Evolutionary conservation across 2,329 filamentous ascomycete species (phyloP).

Genomic region (Stachybotrys chlorohalonatus): DNA sequence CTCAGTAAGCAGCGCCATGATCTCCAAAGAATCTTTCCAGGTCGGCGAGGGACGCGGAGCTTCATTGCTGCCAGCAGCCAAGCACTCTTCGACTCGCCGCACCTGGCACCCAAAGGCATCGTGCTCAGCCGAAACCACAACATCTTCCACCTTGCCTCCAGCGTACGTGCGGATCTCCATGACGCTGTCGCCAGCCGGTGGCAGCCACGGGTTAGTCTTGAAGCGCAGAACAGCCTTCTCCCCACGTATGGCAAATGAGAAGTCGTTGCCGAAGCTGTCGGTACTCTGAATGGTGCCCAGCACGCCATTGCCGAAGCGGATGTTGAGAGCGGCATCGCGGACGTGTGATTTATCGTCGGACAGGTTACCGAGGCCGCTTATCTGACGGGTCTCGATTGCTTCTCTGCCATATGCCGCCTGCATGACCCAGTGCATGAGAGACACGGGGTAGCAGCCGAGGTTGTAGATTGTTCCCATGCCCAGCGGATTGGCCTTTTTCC

Average conservation of each 20-base stretch:
- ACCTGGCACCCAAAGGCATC: slow-evolving; percentile 16
- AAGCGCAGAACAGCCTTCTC: slow-evolving; percentile 13
- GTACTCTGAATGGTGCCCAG: slow-evolving; percentile 16
- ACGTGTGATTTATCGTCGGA: slow-evolving; percentile 10
- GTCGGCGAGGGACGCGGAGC: slow-evolving; percentile 12
- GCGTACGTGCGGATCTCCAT: slow-evolving; percentile 13
- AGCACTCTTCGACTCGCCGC: slow-evolving; percentile 12
- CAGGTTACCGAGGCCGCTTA: slow-evolving; percentile 12
- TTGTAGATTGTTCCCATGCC: slow-evolving; percentile 20
- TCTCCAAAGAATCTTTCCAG: slow-evolving; percentile 14
- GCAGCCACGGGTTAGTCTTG: slow-evolving; percentile 18
- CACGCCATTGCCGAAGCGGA: slow-evolving; percentile 12
- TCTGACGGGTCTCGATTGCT: slow-evolving; percentile 8
- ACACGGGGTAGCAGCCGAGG: slow-evolving; percentile 17
- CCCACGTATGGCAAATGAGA: slow-evolving; percentile 12
- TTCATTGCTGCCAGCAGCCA: slow-evolving; percentile 9
- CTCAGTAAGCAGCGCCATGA: slow-evolving; percentile 15
- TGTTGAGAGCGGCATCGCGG: slow-evolving; percentile 12
- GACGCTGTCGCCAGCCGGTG: slow-evolving; percentile 12
- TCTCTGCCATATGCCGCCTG: slow-evolving; percentile 11
- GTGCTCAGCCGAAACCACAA: slow-evolving; percentile 9
- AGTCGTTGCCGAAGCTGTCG: slow-evolving; percentile 16
- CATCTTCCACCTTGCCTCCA: slow-evolving; percentile 7
- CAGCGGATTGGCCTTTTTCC: slow-evolving; percentile 15
- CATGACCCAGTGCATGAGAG: slow-evolving; percentile 14